These are phyloP conservation scores for Phytophthora cactorum DNA, from an alignment of 352 stramenopile genomes.

Conservation along the genomic window DNA sequence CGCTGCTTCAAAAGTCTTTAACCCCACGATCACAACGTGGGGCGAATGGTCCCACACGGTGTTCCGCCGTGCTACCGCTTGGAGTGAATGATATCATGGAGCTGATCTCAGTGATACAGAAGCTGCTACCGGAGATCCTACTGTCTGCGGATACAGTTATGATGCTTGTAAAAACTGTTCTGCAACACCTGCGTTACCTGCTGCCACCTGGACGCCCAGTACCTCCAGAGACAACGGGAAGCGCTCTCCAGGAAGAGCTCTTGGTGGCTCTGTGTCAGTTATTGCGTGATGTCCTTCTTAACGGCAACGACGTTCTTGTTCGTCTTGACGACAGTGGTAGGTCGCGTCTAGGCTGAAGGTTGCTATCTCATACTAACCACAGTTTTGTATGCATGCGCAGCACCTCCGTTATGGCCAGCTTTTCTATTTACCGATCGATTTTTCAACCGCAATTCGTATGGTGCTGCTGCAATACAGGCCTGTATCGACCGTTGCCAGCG, in stretches of 20 bases:
- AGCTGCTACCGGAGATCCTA: slow-evolving; percentile 75
- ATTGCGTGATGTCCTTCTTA: slow-evolving; percentile 74
- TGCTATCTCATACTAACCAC: slow-evolving; percentile 8
- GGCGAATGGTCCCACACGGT: slow-evolving; percentile 34
- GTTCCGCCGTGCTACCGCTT: slow-evolving; percentile 57
- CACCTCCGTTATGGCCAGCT: slow-evolving; percentile 68
- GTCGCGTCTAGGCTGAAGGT: slow-evolving; percentile 4
- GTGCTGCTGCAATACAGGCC: slow-evolving; percentile 50
- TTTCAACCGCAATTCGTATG: slow-evolving; percentile 66
- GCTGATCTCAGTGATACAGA: slow-evolving; percentile 72
- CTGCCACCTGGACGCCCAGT: slow-evolving; percentile 62
- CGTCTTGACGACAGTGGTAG: slow-evolving; percentile 84
- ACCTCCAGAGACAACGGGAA: slow-evolving; percentile 42
- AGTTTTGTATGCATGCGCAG: slow-evolving; percentile 31
- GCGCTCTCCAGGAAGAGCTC: slow-evolving; percentile 71
- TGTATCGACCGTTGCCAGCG: slow-evolving; percentile 59
- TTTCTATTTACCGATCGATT: slow-evolving; percentile 80
- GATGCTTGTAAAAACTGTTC: slow-evolving; percentile 76
- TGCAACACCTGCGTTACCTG: slow-evolving; percentile 82
- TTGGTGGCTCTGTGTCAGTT: slow-evolving; percentile 73
- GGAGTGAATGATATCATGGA: slow-evolving; percentile 82
- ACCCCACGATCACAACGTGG: slow-evolving; percentile 52
- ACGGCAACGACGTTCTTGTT: slow-evolving; percentile 75
- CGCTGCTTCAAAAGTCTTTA: slow-evolving; percentile 79
- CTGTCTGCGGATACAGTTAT: slow-evolving; percentile 56